Evolutionary conservation across 352 stramenopile genomes (phyloP), one percentile per base, ranked within the genome.

Genomic region (Phytophthora fragariaefolia): DNA sequence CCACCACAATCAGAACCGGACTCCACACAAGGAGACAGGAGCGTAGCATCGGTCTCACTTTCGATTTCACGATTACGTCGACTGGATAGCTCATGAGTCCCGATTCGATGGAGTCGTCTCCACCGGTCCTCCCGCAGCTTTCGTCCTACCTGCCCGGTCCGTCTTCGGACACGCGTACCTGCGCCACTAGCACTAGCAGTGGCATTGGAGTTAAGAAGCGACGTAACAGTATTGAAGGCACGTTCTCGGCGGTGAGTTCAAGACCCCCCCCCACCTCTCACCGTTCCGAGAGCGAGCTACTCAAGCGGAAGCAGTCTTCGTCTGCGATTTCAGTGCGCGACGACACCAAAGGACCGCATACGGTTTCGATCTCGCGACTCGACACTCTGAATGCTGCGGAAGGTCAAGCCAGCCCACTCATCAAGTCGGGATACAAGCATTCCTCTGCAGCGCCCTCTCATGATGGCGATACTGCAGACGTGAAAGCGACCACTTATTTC

Each of bases 401-500:
- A 20, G 58, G 52, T 13, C 55, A 61, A 18, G 56, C 18, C 17
- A 49, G 40, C 18, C 43, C 43, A 24, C 43, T 65, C 8, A 15
- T 59, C 30, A 58, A 42, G 17, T 56, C 63, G 22, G 34, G 7
- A 0, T 50, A 51, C 7, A 42, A 56, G 42, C 53, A 57, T 66
- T 70, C 63, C 38, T 66, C 63, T 70, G 58, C 63, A 66, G 17
- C 10, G 10, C 23, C 47, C 38, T 55, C 63, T 49, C 55, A 66
- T 36, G 55, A 70, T 48, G 36, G 45, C 38, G 62, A 70, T 38
- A 49, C 10, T 32, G 46, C 32, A 58, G 34, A 58, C 58, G n/a
- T 12, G 43, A 47, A n/a, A n/a, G n/a, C n/a, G n/a, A n/a, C n/a
- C n/a, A n/a, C n/a, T 70, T 70, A 70, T 70, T 70, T 70, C 54